Evolutionary conservation across 202 grass and related monocot species (phyloP).

Genomic region (Schoenoplectus triqueter): DNA sequence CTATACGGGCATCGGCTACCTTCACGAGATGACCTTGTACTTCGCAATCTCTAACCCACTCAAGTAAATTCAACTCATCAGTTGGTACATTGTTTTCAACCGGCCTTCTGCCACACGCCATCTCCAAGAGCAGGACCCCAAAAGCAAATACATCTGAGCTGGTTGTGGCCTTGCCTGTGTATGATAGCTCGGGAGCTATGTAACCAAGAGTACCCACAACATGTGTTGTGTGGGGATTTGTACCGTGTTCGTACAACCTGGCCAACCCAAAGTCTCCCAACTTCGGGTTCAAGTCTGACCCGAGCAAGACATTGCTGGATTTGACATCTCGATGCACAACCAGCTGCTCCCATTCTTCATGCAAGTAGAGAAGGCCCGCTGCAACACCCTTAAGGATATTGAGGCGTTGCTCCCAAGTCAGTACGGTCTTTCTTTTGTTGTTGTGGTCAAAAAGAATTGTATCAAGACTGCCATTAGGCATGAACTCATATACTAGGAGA

Average conservation of each 20-base stretch:
- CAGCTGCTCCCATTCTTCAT: conserved; percentile 75
- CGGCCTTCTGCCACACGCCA: conserved; percentile 43
- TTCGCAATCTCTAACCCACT: conserved; percentile 52
- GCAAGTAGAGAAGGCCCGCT: conserved; percentile 58
- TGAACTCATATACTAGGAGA: conserved; percentile 66
- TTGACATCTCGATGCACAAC: conserved; percentile 66
- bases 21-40: conserved; percentile 36
- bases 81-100: conserved; percentile 40
- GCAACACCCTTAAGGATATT: conserved; percentile 59
- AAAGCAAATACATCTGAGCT: conserved; percentile 56
- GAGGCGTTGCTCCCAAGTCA: conserved; percentile 50
- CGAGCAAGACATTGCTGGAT: conserved; percentile 53
- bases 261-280: conserved; percentile 70
- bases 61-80: conserved; percentile 42
- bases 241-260: conserved; percentile 56
- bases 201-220: conserved; percentile 57
- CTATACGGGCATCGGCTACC: conserved; percentile 47
- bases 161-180: conserved; percentile 45
- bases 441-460: conserved; percentile 38
- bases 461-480: conserved; percentile 69
- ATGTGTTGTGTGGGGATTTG: conserved; percentile 44
- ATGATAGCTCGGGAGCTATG: conserved; percentile 58
- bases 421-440: neutral
- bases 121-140: conserved; percentile 54
- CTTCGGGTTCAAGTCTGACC: conserved; percentile 46